Conservation (phyloP, 371 early-diverging fungal species). For the Mortierella polycephala region DNA sequence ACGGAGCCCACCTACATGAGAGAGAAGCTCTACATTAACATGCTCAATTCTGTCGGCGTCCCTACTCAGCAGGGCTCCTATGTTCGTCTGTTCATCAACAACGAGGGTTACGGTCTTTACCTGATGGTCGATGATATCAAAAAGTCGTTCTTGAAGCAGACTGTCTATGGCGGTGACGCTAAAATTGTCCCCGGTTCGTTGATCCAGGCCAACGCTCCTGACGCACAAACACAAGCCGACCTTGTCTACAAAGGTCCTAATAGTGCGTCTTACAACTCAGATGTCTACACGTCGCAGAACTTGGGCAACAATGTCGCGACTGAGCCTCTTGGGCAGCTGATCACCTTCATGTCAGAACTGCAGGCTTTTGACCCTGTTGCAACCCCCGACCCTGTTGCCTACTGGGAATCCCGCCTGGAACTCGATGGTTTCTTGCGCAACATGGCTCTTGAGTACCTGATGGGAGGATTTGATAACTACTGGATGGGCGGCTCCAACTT, state of each 20-base stretch:
- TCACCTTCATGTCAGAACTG: slow-evolving; percentile 53
- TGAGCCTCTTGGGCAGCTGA: slow-evolving; percentile 57
- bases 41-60: slow-evolving; percentile 63
- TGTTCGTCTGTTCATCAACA: slow-evolving; percentile 64
- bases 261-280: slow-evolving; percentile 46
- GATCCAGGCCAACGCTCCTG: slow-evolving; percentile 57
- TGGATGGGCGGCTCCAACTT: slow-evolving; percentile 55
- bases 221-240: slow-evolving; percentile 23
- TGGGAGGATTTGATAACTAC: slow-evolving; percentile 62
- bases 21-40: slow-evolving; percentile 62
- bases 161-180: slow-evolving; percentile 58
- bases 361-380: slow-evolving; percentile 28
- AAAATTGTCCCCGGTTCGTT: slow-evolving; percentile 53
- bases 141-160: slow-evolving; percentile 58
- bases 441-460: slow-evolving; percentile 63
- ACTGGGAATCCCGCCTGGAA: slow-evolving; percentile 48
- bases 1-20: slow-evolving; percentile 63
- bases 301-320: slow-evolving; percentile 41
- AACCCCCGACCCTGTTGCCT: slow-evolving; percentile 28
- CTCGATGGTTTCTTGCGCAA: slow-evolving; percentile 57
- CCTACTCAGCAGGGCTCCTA: slow-evolving; percentile 62
- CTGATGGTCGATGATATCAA: slow-evolving; percentile 67
- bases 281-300: slow-evolving; percentile 55
- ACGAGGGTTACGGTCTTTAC: slow-evolving; percentile 63
- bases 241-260: slow-evolving; percentile 40